phyloP scores from a whole-genome alignment of 2,329 filamentous ascomycete genomes.

The Incumbomyces delicatus region DNA sequence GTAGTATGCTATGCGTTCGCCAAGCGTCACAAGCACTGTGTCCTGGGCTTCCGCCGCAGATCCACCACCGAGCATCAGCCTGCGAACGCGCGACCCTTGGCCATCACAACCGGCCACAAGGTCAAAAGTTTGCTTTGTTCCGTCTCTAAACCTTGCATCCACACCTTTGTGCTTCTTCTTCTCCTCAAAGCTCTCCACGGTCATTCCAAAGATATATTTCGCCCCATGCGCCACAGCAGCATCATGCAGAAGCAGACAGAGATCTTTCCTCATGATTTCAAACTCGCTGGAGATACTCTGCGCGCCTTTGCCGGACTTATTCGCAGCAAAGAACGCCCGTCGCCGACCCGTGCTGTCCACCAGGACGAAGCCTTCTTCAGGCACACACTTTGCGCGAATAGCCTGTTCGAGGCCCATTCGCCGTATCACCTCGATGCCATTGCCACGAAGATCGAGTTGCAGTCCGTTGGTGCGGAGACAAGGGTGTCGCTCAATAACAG shows the following conservation, averaged over 20 bases:
- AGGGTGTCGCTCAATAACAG: slow-evolving; percentile 34
- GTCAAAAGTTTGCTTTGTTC: slow-evolving; percentile 19
- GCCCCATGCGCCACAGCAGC: slow-evolving; percentile 16
- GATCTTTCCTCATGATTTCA: slow-evolving; percentile 47
- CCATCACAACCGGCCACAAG: slow-evolving; percentile 26
- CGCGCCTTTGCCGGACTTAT: slow-evolving; percentile 27
- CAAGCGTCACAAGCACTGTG: slow-evolving; percentile 14
- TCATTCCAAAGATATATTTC: slow-evolving; percentile 27
- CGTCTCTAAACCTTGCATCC: slow-evolving; percentile 13
- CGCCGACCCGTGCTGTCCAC: slow-evolving; percentile 33
- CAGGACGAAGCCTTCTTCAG: slow-evolving; percentile 40
- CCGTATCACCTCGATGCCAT: slow-evolving; percentile 43
- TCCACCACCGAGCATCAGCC: slow-evolving; percentile 16
- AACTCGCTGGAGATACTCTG: slow-evolving; percentile 36
- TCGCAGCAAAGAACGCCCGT: slow-evolving; percentile 34
- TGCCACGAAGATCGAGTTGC: slow-evolving; percentile 45
- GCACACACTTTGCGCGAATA: slow-evolving; percentile 30
- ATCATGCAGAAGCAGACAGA: slow-evolving; percentile 37
- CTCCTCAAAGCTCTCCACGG: slow-evolving; percentile 22
- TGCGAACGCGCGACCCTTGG: slow-evolving; percentile 19
- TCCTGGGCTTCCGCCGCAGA: slow-evolving; percentile 14
- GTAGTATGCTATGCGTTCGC: slow-evolving; percentile 29
- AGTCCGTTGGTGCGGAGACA: slow-evolving; percentile 40
- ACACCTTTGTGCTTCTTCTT: slow-evolving; percentile 14
- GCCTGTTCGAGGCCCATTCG: slow-evolving; percentile 43